Evolutionary conservation across 2,329 filamentous ascomycete genomes (phyloP), one percentile per base, ranked within the genome.

Genomic region (Juglanconis juglandina): DNA sequence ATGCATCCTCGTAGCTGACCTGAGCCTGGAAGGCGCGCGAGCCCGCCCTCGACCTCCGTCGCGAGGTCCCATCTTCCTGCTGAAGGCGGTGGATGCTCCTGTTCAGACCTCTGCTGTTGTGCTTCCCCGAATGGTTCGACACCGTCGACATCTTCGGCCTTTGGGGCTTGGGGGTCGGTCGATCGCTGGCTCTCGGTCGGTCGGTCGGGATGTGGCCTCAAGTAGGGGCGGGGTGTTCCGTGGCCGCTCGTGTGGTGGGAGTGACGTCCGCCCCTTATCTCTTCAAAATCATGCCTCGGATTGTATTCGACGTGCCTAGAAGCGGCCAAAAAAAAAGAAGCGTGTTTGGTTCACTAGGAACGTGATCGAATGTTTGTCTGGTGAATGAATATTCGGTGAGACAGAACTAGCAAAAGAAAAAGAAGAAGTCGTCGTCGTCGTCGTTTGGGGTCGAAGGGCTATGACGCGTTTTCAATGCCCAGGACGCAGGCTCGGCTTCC

Each of bases 1-100:
- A 96, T 71, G 92, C 93, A 76, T 97, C 92, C 68, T 96, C 90
- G 72, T 85, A 81, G 67, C 80, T 82, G 65, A 87, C 79, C 57
- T 78, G 73, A 55, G 77, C 71, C 53, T 77, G 72, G 63, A 79
- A 76, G 51, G 77, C 73, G 64, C 74, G 77, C 52, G 84, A 85
- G 39, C 72, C 69, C 9, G 77, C 71, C 64, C 81, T 77, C 51
- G 71, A 65, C 60, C 75, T 75, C 52, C 70, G 68, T 14, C 52
- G 46, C 41, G 51, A 47, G 58, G 51, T 55, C 67, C 76, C 68
- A 63, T 73, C 68, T 72, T 73, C 70, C 67, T 77, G 72, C 70
- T 80, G 72, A 14, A 74, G 65, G 71, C 76, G 77, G 63, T 75
- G 72, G 60, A 79, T 66, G 60, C 80, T 78, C 64, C 79, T 79